Evolutionary conservation across 352 stramenopile genomes (phyloP), one percentile per base, ranked within the genome.

Genomic region (Globisporangium alternatum): DNA sequence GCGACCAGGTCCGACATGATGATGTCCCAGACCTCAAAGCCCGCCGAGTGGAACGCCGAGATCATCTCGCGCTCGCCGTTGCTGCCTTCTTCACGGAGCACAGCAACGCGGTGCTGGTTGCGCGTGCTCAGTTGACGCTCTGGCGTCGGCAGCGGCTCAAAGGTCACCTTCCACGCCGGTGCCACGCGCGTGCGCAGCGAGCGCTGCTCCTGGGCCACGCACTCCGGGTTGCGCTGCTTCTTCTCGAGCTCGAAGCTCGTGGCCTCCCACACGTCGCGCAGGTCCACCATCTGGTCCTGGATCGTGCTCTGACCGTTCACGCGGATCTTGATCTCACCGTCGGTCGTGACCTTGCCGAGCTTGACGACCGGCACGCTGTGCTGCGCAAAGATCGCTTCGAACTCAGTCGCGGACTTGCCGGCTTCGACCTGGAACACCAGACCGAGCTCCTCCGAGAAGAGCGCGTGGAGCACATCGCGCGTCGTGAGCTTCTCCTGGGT

Each of bases 61-160:
- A 97, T 78, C 97, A 99, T 99, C 74, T 99, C 98, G 22, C 97
- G 82, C 78, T 99, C 98, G 45, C 98, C 97, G 78, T 99, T 99
- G 70, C 90, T 98, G 59, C 98, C 97, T 87, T 99, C 97, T 78
- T 99, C 96, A 51, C 97, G 90, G 49, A 99, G 75, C 22, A 99
- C 86, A 35, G 94, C 96, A 37, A 99, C 96, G 61, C 97, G 96
- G 71, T 98, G 96, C 71, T 98, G 83, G 25, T 77, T 60, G 55
- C 83, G 84, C 41, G 84, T 93, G 62, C 85, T 89, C 33, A 93
- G 74, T 66, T 91, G 80, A 10, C 89, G 84, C 64, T 86, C 81
- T 5, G 88, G 88, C 28, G 96, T 99, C 33, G 77, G 61, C 45
- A 78, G 70, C 2, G 95, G 91, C 43, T 76, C 80, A 66, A 90